Base-by-base conservation (phyloP, 768 basidiomycete genomes). In the Collybia mongolica region DNA sequence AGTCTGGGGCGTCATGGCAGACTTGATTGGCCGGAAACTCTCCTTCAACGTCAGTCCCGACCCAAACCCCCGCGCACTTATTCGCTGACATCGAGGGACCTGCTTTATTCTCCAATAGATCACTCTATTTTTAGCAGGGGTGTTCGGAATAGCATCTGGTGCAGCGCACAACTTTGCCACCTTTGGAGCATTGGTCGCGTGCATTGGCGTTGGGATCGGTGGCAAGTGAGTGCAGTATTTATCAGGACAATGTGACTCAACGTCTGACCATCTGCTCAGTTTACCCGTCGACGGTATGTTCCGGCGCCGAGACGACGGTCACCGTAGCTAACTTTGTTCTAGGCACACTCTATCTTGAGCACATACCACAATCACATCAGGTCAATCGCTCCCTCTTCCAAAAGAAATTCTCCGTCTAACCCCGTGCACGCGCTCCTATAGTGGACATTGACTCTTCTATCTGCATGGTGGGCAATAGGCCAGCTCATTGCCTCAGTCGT, bases 401-500 rank as follows among this genome's bases (percentile, higher is more conserved):
- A 43, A 19, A 32, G 47, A 11, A 24, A 40, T 3, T 29, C 41
- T 29, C 52, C 38, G 43, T 14, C 41, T 22, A 48, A 49, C 15
- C 23, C 32, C 26, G 15, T 7, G 24, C 46, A 44, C 23, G 15
- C 24, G 24, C 46, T 45, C 23, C 39, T 29, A 28, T 65, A 82
- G 66, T 79, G 74, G 72, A 74, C 79, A n/a, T 69, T 83, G 38
- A 76, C 79, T 2, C 65, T 81, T 7, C 72, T 83, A 2, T 79
- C 80, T 15, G 71, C 72, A 19, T 80, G 77, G 75, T 81, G 80
- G 77, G 69, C 80, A 50, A 41, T 75, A 49, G 73, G 81, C 28
- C 66, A 81, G 66, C 69, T 82, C 7, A 60, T 75, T 15, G 74
- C 79, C 7, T 80, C 75, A 15, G 60, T 76, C 24, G 68, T 83